Evolutionary conservation across 225 moss, liverwort and hornwort species (phyloP).

Genomic region (Neckera pumila): DNA sequence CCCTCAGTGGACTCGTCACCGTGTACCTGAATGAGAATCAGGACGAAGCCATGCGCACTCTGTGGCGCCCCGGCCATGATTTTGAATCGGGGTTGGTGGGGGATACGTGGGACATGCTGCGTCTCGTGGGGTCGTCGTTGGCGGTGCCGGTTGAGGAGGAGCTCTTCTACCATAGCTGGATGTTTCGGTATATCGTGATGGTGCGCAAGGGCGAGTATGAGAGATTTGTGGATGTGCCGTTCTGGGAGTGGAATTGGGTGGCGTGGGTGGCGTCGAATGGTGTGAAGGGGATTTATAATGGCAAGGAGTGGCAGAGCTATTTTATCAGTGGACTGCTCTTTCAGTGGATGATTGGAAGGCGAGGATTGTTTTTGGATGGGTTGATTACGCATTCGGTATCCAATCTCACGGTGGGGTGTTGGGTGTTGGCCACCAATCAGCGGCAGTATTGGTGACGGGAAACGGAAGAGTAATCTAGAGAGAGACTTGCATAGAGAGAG

Average conservation of each 20-base stretch:
- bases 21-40: slow-evolving; percentile 72
- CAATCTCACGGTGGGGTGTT: slow-evolving; percentile 57
- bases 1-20: slow-evolving; percentile 53
- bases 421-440: slow-evolving; percentile 67
- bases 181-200: slow-evolving; percentile 43
- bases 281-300: slow-evolving; percentile 59
- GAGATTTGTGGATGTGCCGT: slow-evolving; percentile 48
- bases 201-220: background rate
- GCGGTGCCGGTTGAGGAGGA: slow-evolving; percentile 54
- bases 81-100: slow-evolving; percentile 31
- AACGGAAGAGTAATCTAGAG: background rate
- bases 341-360: slow-evolving; percentile 61
- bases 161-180: slow-evolving; percentile 69
- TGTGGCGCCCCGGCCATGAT: slow-evolving; percentile 65
- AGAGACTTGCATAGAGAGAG: background rate
- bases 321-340: slow-evolving; percentile 47
- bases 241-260: slow-evolving; percentile 60
- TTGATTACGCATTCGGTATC: slow-evolving; percentile 45
- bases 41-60: slow-evolving; percentile 52
- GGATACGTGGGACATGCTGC: slow-evolving; percentile 51
- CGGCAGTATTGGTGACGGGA: slow-evolving; percentile 66
- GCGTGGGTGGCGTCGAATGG: slow-evolving; percentile 56
- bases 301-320: slow-evolving; percentile 77
- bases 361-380: slow-evolving; percentile 71
- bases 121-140: slow-evolving; percentile 45